A percentile compares a stretch with the other conserved stretches of the same genome.
These are phyloP conservation scores for Blastocystis sp. DNA, from an alignment of 352 stramenopile genomes.

Conservation along the genomic window DNA sequence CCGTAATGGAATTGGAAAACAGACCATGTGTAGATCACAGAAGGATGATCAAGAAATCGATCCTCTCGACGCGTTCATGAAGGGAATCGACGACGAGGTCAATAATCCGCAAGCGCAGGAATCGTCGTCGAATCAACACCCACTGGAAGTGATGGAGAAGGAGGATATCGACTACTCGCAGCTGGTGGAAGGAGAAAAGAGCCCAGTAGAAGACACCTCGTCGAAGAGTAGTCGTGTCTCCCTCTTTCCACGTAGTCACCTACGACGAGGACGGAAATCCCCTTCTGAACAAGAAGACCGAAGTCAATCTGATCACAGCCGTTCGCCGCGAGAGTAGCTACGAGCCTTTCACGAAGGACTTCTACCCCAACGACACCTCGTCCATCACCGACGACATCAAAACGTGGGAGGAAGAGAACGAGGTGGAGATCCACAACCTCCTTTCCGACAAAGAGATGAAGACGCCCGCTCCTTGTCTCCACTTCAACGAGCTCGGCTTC, in stretches of 20 bases:
- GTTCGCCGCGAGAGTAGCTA: slow-evolving; percentile 6
- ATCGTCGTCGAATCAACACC: neutral
- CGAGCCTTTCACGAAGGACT: slow-evolving; percentile 1
- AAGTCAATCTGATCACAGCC: slow-evolving; percentile 1
- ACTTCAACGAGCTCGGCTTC: neutral
- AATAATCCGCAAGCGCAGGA: neutral
- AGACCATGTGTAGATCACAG: neutral
- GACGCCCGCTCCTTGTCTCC: neutral
- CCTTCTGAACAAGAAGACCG: neutral
- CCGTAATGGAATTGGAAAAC: neutral
- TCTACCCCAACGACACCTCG: neutral
- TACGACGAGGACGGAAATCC: slow-evolving; percentile 54
- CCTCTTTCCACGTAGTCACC: slow-evolving; percentile 20
- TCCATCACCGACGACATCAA: neutral
- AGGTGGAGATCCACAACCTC: slow-evolving; percentile 46
- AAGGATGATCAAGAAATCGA: slow-evolving; percentile 35
- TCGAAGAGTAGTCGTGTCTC: neutral
- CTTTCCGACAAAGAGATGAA: neutral
- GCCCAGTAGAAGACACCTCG: neutral
- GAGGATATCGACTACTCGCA: slow-evolving; percentile 31
- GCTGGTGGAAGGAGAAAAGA: slow-evolving; percentile 20
- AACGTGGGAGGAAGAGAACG: neutral
- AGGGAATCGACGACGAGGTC: slow-evolving; percentile 23
- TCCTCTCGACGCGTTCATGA: slow-evolving; percentile 47
- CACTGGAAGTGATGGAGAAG: slow-evolving; percentile 40